Evolutionary conservation across 768 basidiomycete species (phyloP).

Genomic region (Mycena indigotica): DNA sequence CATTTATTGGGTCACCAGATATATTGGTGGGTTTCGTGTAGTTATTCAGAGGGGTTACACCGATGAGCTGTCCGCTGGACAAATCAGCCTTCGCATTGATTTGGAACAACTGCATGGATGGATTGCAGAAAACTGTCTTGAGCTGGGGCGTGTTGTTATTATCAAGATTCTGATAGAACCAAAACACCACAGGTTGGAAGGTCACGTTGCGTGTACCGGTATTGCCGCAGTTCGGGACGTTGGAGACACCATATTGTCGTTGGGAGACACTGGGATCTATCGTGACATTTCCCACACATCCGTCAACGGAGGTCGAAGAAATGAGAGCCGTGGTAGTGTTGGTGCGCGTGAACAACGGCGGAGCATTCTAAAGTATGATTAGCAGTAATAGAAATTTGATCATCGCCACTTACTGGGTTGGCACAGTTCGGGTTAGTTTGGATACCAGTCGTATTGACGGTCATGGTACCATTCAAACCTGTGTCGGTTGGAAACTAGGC

Average conservation of each 20-base stretch:
- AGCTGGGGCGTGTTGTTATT: conserved; percentile 29
- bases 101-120: conserved; percentile 37
- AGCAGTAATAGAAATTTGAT: no score
- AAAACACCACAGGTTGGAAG: conserved; percentile 51
- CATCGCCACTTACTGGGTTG: conserved; percentile 18
- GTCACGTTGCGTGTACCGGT: conserved; percentile 23
- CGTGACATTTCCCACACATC: conserved; percentile 35
- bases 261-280: conserved; percentile 32
- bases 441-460: conserved; percentile 42
- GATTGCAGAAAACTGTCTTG: conserved; percentile 43
- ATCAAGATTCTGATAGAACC: conserved; percentile 39
- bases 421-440: conserved; percentile 38
- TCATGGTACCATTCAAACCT: conserved; percentile 43
- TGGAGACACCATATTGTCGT: conserved; percentile 41
- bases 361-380: conserved; percentile 4
- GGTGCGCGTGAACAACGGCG: background rate
- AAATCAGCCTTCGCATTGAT: conserved; percentile 40
- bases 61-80: conserved; percentile 20
- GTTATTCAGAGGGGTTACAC: conserved; percentile 8
- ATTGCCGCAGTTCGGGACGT: conserved; percentile 33
- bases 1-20: conserved; percentile 13
- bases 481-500: conserved; percentile 34
- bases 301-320: conserved; percentile 33
- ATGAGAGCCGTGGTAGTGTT: conserved; percentile 22
- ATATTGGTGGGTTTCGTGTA: conserved; percentile 15